Base-by-base conservation (phyloP, 768 basidiomycete species). In the Epithele typhae region DNA sequence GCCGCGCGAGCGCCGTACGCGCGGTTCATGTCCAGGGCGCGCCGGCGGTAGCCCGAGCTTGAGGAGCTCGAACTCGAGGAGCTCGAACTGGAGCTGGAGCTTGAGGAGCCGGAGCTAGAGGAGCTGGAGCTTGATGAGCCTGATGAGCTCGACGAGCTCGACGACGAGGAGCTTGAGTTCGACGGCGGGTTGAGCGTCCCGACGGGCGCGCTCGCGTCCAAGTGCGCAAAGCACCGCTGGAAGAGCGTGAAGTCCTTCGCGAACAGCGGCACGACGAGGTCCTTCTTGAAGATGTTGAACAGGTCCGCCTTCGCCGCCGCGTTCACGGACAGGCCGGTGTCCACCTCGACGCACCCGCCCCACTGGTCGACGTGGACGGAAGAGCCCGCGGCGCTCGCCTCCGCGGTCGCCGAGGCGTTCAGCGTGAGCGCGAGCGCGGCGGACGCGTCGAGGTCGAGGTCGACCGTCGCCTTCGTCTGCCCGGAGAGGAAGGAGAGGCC, bases 51-150 rank as follows among this genome's bases (percentile, higher is more conserved):
- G 5, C 41, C 21, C 21, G 90, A 92, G 3, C 71, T 87, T 17
- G 89, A 89, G 0, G 85, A 85, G 1, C 87, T 91, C 0, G 89
- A 91, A 18, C 77, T 95, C 1, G 89, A 91, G 42, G 93, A 92
- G 52, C 75, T 96, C 37, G 92, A 97, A 65, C 87, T 87, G 65
- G 87, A 89, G 14, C 79, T 96, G 40, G 83, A 92, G 57, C 92
- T 84, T 63, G 81, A 79, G 35, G 76, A 77, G n/a, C 59, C 68
- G 3, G 80, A 82, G 14, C 79, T 79, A 1, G 77, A 80, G 7
- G 78, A 75, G 11, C 76, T 81, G n/a, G 78, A 79, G 1, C 76
- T 81, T 22, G 81, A 78, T 21, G 75, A 77, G n/a, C 59, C 67
- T 2, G 79, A 81, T 6, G 77, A 80, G 0, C 77, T 77, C 4